Base-by-base conservation (phyloP, 2,329 filamentous ascomycete species). In the Diatrype stigma region DNA sequence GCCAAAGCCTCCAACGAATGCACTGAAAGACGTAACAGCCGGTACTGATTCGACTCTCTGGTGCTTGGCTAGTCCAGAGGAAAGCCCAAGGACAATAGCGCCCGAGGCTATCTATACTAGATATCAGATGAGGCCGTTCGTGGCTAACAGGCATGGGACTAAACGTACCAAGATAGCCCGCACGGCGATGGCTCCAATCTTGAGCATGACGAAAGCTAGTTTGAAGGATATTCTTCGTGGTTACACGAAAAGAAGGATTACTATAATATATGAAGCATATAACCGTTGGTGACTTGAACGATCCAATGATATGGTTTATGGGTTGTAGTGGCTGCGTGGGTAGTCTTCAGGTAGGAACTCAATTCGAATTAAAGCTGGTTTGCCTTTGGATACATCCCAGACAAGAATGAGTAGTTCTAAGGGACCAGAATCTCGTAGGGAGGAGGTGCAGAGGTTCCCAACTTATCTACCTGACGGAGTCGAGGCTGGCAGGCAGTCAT, bases 1-100 rank as follows among this genome's bases (percentile, higher is more conserved):
- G 21, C 67, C 66, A 32, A 68, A 67, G 1, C 63, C 67, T 22
- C 67, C 67, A 1, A 58, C 56, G 50, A 68, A 68, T 53, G 60
- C 61, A 42, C 60, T 61, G 51, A 67, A 69, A 4, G 65, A 63
- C 2, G 65, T 68, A 46, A 67, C 63, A 16, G 62, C 47, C 0
- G 66, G 66, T 1, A 60, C 57, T 10, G 48, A 53, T 37, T 60
- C 64, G 16, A 61, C 7, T 0, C 32, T 47, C 42, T 68, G 66
- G 1, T 65, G 59, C 48, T 69, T 68, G 22, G 64, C 61, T 12
- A 67, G 59, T 6, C 62, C 62, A 1, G 66, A 57, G 11, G 66
- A 67, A 14, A 69, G 51, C 11, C 62, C 67, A 14, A 69, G 56
- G 26, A 69, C 62, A 14, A 67, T 59, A 6, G 62, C 63, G 2